Base-by-base conservation (phyloP, 495 filamentous ascomycete genomes). In the Tetracladium marchalianum region DNA sequence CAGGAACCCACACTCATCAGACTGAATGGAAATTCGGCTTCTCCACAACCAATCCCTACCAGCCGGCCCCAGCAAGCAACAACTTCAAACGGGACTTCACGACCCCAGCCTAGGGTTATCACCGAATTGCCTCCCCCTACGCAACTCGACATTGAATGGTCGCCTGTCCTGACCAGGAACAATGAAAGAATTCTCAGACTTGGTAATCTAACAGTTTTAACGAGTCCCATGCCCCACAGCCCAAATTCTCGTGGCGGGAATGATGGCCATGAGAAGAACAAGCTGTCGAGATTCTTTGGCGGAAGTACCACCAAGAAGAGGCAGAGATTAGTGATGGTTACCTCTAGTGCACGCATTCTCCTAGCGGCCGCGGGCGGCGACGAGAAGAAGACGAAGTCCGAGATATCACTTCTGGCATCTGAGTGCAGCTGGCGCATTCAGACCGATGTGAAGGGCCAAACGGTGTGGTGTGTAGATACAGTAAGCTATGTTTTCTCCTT, bases 81-180 rank as follows among this genome's bases (percentile, higher is more conserved):
- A 62, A 50, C 70, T 66, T 46, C 54, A 43, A 41, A 63, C 53
- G 57, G 70, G 19, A 72, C 65, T 41, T 59, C 66, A 4, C 68
- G 78, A 36, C 73, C 77, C 18, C 81, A 87, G 16, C 81, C 89
- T 10, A 75, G 89, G 48, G 78, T 96, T 35, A 92, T 97, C 46
- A 97, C 93, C 1, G 93, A 99, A 61, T 71, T 99, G 19, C 89
- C 93, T 1, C 90, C 93, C 27, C 93, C 93, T 9, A 94, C 84
- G 46, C 93, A 99, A 61, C 71, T 99, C 12, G 93, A 99, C 63
- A 95, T 99, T 47, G 93, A 97, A 65, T 99, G 93, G 93, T 96
- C 90, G 1, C 93, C 93, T 8, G 93, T 99, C 2, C 66, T 99
- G 44, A 95, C 85, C 27, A 82, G 78, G 46, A 78, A 75, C 46